Conservation (phyloP, 2,329 filamentous ascomycete species). For the Pseudogymnoascus sp. region DNA sequence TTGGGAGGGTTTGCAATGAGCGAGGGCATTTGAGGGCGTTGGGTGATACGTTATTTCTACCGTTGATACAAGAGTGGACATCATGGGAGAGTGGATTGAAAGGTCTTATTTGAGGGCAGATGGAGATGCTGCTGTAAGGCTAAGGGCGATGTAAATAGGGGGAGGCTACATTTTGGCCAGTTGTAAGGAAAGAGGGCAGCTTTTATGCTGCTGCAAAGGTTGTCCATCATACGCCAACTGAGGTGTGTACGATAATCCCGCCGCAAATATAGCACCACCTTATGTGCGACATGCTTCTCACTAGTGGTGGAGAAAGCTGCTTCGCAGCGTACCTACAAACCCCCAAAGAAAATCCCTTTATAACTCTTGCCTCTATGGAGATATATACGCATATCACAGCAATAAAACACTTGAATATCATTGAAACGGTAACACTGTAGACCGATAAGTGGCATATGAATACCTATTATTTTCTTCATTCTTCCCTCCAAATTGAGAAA, state of each 20-base stretch:
- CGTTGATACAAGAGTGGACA: background rate
- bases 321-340: background rate
- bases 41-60: background rate
- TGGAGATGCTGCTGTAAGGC: background rate
- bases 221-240: background rate
- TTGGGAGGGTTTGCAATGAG: constrained; percentile 37
- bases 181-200: background rate
- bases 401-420: too few species aligned
- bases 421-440: too few species aligned
- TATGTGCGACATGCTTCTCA: background rate
- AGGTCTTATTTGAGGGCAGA: background rate
- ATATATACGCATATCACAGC: background rate
- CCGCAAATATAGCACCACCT: background rate
- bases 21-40: constrained; percentile 12
- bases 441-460: too few species aligned
- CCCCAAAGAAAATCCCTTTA: background rate
- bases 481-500: too few species aligned
- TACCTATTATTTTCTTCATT: too few species aligned
- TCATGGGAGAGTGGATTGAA: background rate
- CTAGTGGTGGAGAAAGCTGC: background rate
- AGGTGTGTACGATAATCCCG: background rate
- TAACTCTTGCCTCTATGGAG: background rate
- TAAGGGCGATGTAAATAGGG: too few species aligned
- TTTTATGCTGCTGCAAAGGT: background rate
- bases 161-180: background rate